phyloP scores from a whole-genome alignment of 78 protist genomes.

The Anaeramoeba flamelloides region DNA sequence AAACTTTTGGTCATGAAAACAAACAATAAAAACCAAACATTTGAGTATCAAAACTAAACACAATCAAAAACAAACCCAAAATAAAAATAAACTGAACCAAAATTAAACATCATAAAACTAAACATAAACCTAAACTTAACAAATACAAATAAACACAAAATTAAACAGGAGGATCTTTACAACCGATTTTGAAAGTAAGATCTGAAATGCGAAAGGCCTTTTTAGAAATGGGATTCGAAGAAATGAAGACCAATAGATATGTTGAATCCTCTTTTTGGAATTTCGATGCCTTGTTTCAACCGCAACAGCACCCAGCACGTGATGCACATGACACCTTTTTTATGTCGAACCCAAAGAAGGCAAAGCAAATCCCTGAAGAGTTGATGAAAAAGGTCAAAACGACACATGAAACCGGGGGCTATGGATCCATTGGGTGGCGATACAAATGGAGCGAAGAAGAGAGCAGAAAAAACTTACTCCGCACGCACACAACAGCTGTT shows the following conservation, averaged over 20 bases:
- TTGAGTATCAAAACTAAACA: no score
- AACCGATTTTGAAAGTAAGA: conserved; percentile 11
- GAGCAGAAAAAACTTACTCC: conserved; percentile 70
- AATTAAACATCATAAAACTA: no score
- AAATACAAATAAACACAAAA: no score
- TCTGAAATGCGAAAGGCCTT: conserved; percentile 10
- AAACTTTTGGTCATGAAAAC: no score
- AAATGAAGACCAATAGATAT: conserved; percentile 20
- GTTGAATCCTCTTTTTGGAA: conserved; percentile 90
- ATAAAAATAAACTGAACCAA: no score
- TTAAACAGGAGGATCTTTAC: no score
- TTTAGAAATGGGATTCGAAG: conserved; percentile 21
- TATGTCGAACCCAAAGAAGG: conserved; percentile 31
- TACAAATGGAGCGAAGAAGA: conserved; percentile 80
- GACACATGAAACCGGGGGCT: conserved; percentile 75
- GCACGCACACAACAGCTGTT: conserved; percentile 99
- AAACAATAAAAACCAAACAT: no score
- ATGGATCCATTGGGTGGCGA: conserved; percentile 59
- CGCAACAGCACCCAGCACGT: conserved; percentile 98
- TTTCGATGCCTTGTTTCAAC: conserved; percentile 96
- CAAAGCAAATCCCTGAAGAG: conserved; percentile 67
- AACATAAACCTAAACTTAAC: no score
- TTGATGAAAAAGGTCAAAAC: conserved; percentile 60
- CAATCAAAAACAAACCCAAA: no score
- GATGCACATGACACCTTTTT: conserved; percentile 99